Conservation (phyloP, 768 basidiomycete genomes). For the Boletus pseudo-olivaceus region DNA sequence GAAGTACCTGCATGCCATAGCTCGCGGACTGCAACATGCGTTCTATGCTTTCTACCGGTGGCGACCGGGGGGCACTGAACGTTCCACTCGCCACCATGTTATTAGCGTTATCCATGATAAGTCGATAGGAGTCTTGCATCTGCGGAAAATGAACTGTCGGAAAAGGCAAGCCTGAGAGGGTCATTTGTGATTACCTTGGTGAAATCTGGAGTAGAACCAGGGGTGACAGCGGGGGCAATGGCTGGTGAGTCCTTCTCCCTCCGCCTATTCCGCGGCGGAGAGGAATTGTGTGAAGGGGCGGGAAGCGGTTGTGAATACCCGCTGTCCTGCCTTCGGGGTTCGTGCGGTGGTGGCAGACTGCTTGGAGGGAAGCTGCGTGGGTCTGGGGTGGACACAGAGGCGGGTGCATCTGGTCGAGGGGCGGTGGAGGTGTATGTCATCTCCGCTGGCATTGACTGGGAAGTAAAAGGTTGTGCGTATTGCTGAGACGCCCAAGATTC, state of each 20-base stretch:
- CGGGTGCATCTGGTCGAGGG: conserved; percentile 30
- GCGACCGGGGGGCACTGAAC: conserved; percentile 21
- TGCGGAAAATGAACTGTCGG: conserved; percentile 19
- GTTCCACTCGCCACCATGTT: conserved; percentile 25
- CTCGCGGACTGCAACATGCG: conserved; percentile 44
- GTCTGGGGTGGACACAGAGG: conserved; percentile 29
- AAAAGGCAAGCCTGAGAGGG: conserved; percentile 5
- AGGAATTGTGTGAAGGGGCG: conserved; percentile 22
- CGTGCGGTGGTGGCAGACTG: conserved; percentile 27
- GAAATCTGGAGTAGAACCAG: conserved; percentile 38
- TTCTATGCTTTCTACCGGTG: conserved; percentile 37
- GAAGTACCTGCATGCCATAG: conserved; percentile 34
- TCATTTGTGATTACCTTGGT: conserved; percentile 33
- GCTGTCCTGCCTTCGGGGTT: conserved; percentile 33
- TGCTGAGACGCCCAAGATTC: conserved; percentile 40
- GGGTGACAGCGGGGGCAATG: conserved; percentile 22
- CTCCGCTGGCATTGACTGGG: conserved; percentile 34
- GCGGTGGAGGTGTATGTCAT: conserved; percentile 33
- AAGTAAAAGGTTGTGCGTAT: conserved; percentile 31
- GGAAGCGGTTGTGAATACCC: conserved; percentile 29
- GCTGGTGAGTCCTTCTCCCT: conserved; percentile 35
- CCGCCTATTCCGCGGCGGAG: conserved; percentile 35
- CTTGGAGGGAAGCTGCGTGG: conserved; percentile 29
- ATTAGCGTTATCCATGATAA: conserved; percentile 39
- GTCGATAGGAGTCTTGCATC: conserved; percentile 44